Evolutionary conservation across 1,284 basidiomycete genomes (phyloP), one percentile per base, ranked within the genome.

Genomic region (Leucoagaricus sp.): DNA sequence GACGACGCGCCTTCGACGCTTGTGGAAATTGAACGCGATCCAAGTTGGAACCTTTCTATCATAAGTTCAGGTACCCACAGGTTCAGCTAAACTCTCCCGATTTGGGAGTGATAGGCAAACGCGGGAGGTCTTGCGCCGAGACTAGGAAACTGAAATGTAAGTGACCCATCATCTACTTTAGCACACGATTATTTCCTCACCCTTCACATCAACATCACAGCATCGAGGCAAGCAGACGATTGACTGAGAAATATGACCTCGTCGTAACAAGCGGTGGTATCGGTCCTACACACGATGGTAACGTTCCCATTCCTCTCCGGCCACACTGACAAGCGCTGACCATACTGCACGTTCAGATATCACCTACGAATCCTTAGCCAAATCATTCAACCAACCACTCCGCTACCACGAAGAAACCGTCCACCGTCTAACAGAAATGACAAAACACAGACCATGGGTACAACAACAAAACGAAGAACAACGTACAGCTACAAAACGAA

Each of bases 261-360:
- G 93, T 96, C 21, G 81, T 96, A 55, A 95, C 92, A 0, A 87
- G 85, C 15, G 93, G 93, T 1, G 91, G 91, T 0, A 94, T 96
- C 57, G 93, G 93, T 0, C 90, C 92, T 13, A 94, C 92, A 2
- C 91, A 94, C 64, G 92, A 93, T 66, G 91, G 89, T 90, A 46
- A 76, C 63, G 3, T 23, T 13, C 36, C 21, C 34, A 23, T 21
- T 25, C 31, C 4, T 38, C 40, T 8, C 17, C 1, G 9, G n/a
- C 19, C 40, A 1, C 31, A 6, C 17, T 23, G n/a, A 15, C 4
- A 45, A 1, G 28, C 3, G 9, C 19, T 34, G 33, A 46, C 29
- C 17, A 12, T n/a, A 21, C 12, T 9, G 13, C 17, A 7, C 17
- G 7, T 10, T 58, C 59, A 89, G 92, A 95, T 65, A 96, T 96